Conservation (phyloP, 2,329 filamentous ascomycete species). For the Clarireedia sp. region DNA sequence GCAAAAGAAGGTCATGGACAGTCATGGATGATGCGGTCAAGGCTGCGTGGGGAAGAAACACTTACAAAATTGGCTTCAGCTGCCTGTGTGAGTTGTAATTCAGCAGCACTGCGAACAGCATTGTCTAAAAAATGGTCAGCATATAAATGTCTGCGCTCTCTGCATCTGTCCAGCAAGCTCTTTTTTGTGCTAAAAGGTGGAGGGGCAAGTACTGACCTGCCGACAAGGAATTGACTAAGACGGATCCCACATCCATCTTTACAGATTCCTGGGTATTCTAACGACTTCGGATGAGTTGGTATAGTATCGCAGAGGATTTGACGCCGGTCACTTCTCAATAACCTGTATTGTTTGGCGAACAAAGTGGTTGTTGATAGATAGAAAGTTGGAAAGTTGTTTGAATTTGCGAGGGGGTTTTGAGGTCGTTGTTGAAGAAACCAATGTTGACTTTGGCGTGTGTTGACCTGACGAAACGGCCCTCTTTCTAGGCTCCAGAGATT, state of each 20-base stretch:
- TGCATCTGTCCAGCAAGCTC: background rate
- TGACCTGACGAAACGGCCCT: constrained; percentile 11
- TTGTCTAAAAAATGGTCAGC: constrained; percentile 58
- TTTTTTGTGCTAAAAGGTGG: background rate
- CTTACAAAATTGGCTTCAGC: constrained; percentile 93
- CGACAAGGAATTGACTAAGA: constrained; percentile 94
- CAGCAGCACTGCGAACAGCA: constrained; percentile 78
- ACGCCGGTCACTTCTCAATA: background rate
- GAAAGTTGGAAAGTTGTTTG: background rate
- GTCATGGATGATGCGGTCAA: constrained; percentile 24
- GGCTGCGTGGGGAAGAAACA: constrained; percentile 22
- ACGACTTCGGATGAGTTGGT: background rate
- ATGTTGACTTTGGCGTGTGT: constrained; percentile 8
- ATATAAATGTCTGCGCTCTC: background rate
- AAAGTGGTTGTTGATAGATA: constrained; percentile 1
- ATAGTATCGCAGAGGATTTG: background rate
- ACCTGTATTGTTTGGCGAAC: background rate
- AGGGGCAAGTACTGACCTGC: constrained; percentile 56
- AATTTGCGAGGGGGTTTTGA: constrained; percentile 5
- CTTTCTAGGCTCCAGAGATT: background rate
- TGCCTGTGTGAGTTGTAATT: constrained; percentile 88
- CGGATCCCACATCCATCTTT: constrained; percentile 93
- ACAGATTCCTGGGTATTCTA: constrained; percentile 21
- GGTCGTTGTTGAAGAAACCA: constrained; percentile 2
- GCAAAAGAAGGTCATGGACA: constrained; percentile 11